Conservation (phyloP, 441 rosid species). For the Arabidopsis lyrata region DNA sequence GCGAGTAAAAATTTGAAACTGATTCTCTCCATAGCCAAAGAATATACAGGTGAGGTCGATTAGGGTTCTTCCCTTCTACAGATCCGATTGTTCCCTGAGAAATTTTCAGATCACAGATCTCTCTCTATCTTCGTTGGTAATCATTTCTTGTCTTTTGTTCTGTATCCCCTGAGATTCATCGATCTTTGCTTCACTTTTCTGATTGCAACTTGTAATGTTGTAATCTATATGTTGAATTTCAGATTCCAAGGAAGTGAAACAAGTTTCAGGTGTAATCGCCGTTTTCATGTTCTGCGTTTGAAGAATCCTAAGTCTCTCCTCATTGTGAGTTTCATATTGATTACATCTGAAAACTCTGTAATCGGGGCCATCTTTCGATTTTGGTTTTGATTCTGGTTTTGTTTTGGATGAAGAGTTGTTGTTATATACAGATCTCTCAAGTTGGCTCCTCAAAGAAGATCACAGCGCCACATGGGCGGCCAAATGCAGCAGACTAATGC, state of each 20-base stretch:
- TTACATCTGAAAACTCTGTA: not conserved
- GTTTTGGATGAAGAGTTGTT: slow-evolving; percentile 48
- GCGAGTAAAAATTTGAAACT: slow-evolving; percentile 28
- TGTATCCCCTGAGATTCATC: slow-evolving; percentile 27
- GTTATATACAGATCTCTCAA: slow-evolving; percentile 67
- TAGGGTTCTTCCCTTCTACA: slow-evolving; percentile 43
- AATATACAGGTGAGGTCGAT: slow-evolving; percentile 10
- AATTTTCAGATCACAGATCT: slow-evolving; percentile 50
- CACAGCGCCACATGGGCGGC: slow-evolving; percentile 99
- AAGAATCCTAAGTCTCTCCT: slow-evolving; percentile 52
- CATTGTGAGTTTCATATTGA: slow-evolving; percentile 52
- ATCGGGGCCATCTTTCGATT: not conserved
- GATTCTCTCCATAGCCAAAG: slow-evolving; percentile 32
- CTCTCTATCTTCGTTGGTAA: slow-evolving; percentile 51
- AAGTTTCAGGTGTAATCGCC: slow-evolving; percentile 29
- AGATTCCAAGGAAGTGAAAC: slow-evolving; percentile 43
- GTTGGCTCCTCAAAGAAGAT: slow-evolving; percentile 99
- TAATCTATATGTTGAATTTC: slow-evolving; percentile 38
- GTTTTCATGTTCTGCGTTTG: slow-evolving; percentile 53
- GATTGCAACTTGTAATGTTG: slow-evolving; percentile 10
- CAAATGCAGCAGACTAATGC: slow-evolving; percentile 93
- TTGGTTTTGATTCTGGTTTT: slow-evolving; percentile 22
- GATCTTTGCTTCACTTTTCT: slow-evolving; percentile 28
- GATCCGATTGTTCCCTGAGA: slow-evolving; percentile 53
- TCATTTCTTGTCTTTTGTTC: not conserved